Conservation (phyloP, 2,329 filamentous ascomycete species). For the Curvularia lunata region DNA sequence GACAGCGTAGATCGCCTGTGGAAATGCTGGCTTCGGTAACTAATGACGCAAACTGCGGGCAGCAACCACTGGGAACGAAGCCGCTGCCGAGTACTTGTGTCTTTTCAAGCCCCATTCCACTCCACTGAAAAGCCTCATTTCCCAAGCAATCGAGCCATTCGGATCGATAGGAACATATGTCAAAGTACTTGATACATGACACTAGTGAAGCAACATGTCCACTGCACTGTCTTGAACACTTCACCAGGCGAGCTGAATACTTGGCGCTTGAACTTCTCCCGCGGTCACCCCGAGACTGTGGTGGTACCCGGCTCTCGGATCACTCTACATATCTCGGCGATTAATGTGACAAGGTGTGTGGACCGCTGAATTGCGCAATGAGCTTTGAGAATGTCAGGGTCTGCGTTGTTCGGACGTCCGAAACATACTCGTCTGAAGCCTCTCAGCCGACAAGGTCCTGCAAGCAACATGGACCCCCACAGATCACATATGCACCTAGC, state of each 20-base stretch:
- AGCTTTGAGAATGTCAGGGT: background rate
- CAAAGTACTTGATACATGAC: background rate
- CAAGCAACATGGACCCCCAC: background rate
- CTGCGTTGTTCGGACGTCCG: constrained; percentile 1
- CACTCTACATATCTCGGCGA: background rate
- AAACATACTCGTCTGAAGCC: background rate
- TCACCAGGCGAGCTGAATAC: background rate
- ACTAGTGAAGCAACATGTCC: background rate
- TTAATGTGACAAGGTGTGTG: background rate
- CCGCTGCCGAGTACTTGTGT: background rate
- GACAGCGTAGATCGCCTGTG: background rate
- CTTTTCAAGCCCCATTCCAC: background rate
- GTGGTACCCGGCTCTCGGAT: background rate
- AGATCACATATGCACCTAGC: background rate
- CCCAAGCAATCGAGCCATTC: background rate
- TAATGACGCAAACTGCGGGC: constrained; percentile 1
- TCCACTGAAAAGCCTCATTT: background rate
- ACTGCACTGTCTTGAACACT: background rate
- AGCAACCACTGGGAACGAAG: background rate
- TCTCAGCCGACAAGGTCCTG: background rate
- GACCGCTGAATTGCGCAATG: background rate
- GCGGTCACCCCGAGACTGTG: background rate
- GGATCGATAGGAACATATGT: background rate
- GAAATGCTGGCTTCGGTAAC: background rate
- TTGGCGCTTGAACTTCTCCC: background rate